Conservation (phyloP, 192 early-diverging fungal genomes). For the Coemansia sp. region DNA sequence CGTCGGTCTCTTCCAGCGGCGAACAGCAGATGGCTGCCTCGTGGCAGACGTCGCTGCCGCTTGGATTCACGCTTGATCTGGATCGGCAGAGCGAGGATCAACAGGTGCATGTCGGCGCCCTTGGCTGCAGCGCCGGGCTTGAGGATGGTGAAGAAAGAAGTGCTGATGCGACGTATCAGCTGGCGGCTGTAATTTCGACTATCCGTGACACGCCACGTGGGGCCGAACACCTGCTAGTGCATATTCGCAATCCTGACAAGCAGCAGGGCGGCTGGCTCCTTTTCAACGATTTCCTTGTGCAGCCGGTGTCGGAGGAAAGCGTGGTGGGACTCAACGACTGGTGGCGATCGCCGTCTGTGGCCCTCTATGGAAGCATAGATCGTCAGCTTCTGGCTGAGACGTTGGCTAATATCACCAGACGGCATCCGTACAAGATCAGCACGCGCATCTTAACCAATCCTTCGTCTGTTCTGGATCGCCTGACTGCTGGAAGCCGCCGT, state of each 20-base stretch:
- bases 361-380: constrained; percentile 25
- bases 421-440: constrained; percentile 38
- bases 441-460: constrained; percentile 40
- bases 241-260: constrained; percentile 32
- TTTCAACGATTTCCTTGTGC: constrained; percentile 96
- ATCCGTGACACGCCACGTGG: constrained; percentile 45
- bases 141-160: background rate
- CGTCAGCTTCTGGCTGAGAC: constrained; percentile 2
- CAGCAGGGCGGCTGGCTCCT: constrained; percentile 66
- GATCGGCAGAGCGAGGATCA: background rate
- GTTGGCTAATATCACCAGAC: background rate
- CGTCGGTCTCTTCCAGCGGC: background rate
- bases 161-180: constrained; percentile 3
- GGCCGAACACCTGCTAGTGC: constrained; percentile 46
- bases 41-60: constrained; percentile 40
- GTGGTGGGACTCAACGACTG: constrained; percentile 30
- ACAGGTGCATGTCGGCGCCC: constrained; percentile 5
- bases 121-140: background rate
- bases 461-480: constrained; percentile 24
- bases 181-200: constrained; percentile 43
- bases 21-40: background rate
- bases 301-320: constrained; percentile 54
- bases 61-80: constrained; percentile 16
- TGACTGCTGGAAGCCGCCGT: background rate
- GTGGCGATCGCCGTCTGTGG: constrained; percentile 43